A percentile compares a stretch with the other conserved stretches of the same genome.
Evolutionary conservation across 2,329 filamentous ascomycete genomes (phyloP).

Genomic region (Cercospora sp.): DNA sequence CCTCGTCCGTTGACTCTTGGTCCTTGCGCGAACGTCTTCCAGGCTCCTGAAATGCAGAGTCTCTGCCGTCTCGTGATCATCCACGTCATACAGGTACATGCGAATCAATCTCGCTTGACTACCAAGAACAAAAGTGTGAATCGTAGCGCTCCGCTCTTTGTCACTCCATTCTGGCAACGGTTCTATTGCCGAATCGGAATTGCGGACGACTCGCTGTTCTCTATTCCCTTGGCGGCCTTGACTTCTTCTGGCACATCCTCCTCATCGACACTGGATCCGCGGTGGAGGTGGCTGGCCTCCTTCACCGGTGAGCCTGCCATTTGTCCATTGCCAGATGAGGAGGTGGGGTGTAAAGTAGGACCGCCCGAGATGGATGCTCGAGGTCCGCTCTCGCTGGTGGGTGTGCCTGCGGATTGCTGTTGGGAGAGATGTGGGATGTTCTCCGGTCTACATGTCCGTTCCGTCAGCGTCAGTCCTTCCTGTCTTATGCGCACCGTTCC

Average conservation of each 20-base stretch:
- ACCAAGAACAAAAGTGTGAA: background rate
- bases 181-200: conserved; percentile 13
- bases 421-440: conserved; percentile 42
- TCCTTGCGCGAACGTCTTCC: background rate
- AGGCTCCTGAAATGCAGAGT: background rate
- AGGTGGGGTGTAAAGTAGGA: conserved; percentile 42
- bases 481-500: no score
- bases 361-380: conserved; percentile 29
- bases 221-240: background rate
- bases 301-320: conserved; percentile 80
- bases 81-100: background rate
- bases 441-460: conserved; percentile 34
- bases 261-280: conserved; percentile 72
- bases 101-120: background rate
- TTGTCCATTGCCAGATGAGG: conserved; percentile 48
- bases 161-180: background rate
- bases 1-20: background rate
- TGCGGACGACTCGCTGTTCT: background rate
- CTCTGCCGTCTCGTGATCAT: background rate
- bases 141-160: background rate
- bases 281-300: conserved; percentile 82
- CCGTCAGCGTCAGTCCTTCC: conserved; percentile 12
- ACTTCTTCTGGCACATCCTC: conserved; percentile 41
- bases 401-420: conserved; percentile 26
- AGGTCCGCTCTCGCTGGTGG: conserved; percentile 22